Conservation (phyloP, 2,329 filamentous ascomycete genomes). For the Clonostachys byssicola region DNA sequence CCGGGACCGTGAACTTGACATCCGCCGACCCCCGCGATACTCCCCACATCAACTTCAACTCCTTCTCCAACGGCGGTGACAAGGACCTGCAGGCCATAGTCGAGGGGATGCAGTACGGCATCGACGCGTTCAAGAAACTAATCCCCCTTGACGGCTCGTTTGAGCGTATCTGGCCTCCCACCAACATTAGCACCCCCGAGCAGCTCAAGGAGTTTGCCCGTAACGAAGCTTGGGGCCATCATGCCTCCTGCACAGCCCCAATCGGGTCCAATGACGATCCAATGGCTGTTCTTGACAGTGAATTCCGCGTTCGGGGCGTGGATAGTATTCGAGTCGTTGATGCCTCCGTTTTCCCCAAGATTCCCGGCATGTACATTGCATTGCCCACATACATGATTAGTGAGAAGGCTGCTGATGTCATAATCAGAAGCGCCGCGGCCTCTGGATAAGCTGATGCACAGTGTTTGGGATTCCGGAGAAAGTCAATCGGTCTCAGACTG, state of each 20-base stretch:
- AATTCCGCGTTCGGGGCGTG: constrained; percentile 49
- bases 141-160: constrained; percentile 31
- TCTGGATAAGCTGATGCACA: too few relatives aligned
- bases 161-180: constrained; percentile 26
- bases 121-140: constrained; percentile 27
- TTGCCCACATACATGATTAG: constrained; percentile 52
- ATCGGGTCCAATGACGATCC: constrained; percentile 49
- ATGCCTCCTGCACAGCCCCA: constrained; percentile 48
- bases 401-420: constrained; percentile 59
- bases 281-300: constrained; percentile 47
- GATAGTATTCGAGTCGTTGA: constrained; percentile 52
- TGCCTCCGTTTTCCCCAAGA: constrained; percentile 50
- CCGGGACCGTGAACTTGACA: constrained; percentile 57
- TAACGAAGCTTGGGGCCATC: constrained; percentile 50
- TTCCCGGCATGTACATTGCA: constrained; percentile 40
- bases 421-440: constrained; percentile 17
- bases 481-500: too few relatives aligned
- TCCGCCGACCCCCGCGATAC: constrained; percentile 58
- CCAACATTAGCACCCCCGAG: constrained; percentile 28
- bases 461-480: too few relatives aligned
- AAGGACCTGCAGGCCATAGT: constrained; percentile 32
- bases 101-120: constrained; percentile 42
- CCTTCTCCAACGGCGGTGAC: constrained; percentile 43
- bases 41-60: constrained; percentile 59
- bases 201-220: constrained; percentile 35